Evolutionary conservation across 1,284 basidiomycete species (phyloP).

Genomic region (Cerrena zonata): DNA sequence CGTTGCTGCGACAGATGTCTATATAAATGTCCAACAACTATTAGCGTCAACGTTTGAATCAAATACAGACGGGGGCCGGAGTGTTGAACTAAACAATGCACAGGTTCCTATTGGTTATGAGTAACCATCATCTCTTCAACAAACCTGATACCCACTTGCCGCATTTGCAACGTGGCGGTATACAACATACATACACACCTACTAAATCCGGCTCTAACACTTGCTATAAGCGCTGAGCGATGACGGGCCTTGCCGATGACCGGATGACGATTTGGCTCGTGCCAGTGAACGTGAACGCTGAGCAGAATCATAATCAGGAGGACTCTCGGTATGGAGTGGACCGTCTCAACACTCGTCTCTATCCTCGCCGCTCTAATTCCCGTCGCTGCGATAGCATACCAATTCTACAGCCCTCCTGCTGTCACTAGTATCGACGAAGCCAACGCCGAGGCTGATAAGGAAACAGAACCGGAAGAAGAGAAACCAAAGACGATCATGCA

Average conservation of each 20-base stretch:
- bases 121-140: too few species aligned
- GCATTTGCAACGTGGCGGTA: too few species aligned
- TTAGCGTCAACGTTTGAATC: too few species aligned
- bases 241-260: not conserved
- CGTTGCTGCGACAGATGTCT: too few species aligned
- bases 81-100: too few species aligned
- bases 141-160: too few species aligned
- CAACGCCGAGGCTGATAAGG: not conserved
- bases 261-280: not conserved
- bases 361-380: not conserved
- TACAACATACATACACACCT: not conserved
- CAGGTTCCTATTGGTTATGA: too few species aligned
- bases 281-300: too few species aligned
- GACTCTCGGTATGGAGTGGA: not conserved
- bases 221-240: not conserved
- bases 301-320: not conserved
- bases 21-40: too few species aligned
- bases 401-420: not conserved
- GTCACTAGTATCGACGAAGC: not conserved
- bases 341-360: not conserved
- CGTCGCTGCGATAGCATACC: not conserved
- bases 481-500: slow-evolving; percentile 67
- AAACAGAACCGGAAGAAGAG: slow-evolving; percentile 20
- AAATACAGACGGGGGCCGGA: too few species aligned
- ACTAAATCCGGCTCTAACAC: not conserved